Percentiles rank a stretch among this genome's conserved stretches.
Conservation (phyloP, 176 grass and related monocot genomes). For the Calamus simplicifolius region DNA sequence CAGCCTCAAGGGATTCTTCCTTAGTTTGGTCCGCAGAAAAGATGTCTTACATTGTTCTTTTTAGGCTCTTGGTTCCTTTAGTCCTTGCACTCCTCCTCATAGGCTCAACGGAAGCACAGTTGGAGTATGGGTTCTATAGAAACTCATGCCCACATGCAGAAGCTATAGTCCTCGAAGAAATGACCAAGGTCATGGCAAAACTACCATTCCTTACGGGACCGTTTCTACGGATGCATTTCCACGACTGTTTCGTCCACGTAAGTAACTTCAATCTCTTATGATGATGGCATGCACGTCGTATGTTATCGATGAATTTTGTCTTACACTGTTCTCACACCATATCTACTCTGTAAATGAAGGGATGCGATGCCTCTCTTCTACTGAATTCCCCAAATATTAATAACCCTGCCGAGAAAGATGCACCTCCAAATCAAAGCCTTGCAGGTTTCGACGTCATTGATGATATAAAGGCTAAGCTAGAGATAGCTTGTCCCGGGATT, state of each 20-base stretch:
- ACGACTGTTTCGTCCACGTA: constrained; percentile 66
- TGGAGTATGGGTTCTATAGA: constrained; percentile 46
- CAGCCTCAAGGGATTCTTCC: no score
- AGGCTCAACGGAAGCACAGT: constrained; percentile 22
- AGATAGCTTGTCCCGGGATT: no score
- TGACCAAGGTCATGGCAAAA: constrained; percentile 32
- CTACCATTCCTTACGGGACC: constrained; percentile 43
- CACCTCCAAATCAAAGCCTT: no score
- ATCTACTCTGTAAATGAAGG: background rate
- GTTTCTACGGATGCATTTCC: constrained; percentile 60
- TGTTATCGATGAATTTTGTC: background rate
- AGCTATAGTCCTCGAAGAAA: constrained; percentile 52
- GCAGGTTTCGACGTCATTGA: no score
- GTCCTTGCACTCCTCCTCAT: constrained; percentile 2
- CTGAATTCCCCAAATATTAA: no score
- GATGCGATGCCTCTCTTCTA: no score
- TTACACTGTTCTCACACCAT: background rate
- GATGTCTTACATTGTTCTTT: background rate
- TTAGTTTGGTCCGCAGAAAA: no score
- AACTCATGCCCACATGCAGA: constrained; percentile 56
- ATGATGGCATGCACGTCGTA: background rate
- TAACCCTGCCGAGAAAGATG: no score
- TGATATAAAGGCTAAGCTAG: no score
- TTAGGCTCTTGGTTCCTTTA: background rate
- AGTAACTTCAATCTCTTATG: constrained; percentile 10